These are phyloP conservation scores for Casuarina equisetifolia DNA, from an alignment of 306 rosid species.

Conservation along the genomic window DNA sequence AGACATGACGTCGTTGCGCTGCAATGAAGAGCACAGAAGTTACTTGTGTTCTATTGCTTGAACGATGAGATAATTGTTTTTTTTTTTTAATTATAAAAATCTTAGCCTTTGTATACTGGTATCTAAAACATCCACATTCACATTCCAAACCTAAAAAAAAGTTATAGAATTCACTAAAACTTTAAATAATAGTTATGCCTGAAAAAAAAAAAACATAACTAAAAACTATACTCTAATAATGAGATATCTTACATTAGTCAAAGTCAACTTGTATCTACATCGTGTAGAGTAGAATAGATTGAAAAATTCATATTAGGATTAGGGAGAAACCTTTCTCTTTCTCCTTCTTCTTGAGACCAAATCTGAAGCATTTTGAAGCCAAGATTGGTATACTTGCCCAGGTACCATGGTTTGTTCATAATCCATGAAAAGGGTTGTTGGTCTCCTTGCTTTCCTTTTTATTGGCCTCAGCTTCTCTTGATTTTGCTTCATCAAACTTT, in stretches of 20 bases:
- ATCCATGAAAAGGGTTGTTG: conserved; percentile 46
- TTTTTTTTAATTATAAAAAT: conserved; percentile 1
- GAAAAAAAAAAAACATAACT: no score
- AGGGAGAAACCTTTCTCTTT: conserved; percentile 57
- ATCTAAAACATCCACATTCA: neutral
- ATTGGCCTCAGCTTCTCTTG: conserved; percentile 31
- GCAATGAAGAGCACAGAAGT: conserved; percentile 22
- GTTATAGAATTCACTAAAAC: neutral
- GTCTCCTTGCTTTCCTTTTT: conserved; percentile 54
- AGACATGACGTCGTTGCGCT: conserved; percentile 43
- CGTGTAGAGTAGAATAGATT: conserved; percentile 6
- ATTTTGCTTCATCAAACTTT: conserved; percentile 44
- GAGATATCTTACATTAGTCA: neutral
- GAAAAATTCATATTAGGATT: conserved; percentile 23
- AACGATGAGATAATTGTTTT: conserved; percentile 4
- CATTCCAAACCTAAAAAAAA: neutral
- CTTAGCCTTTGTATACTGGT: neutral
- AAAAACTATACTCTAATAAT: neutral
- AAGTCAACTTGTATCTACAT: neutral
- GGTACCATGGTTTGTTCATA: conserved; percentile 74
- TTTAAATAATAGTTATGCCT: no score
- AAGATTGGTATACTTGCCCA: conserved; percentile 64
- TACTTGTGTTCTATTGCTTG: neutral
- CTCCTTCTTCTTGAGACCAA: conserved; percentile 60
- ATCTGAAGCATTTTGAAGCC: conserved; percentile 75